phyloP scores from a whole-genome alignment of 441 rosid genomes.

The Adansonia grandidieri region DNA sequence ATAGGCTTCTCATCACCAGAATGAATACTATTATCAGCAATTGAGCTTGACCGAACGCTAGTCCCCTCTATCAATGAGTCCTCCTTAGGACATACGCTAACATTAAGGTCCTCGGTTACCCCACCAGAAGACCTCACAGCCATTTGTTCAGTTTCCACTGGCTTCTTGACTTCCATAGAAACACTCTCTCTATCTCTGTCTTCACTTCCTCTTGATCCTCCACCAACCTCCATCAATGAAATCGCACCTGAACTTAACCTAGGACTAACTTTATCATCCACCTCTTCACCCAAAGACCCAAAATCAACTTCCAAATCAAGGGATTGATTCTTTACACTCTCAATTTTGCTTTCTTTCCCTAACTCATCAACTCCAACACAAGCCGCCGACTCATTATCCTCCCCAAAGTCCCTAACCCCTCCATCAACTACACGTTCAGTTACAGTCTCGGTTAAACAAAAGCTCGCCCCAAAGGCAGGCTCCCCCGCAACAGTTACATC shows the following conservation, averaged over 20 bases:
- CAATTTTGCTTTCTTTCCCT: conserved; percentile 29
- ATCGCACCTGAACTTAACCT: conserved; percentile 26
- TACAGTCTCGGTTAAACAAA: conserved; percentile 44
- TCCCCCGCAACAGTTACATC: conserved; percentile 24
- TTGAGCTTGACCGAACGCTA: conserved; percentile 3
- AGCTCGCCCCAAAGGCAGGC: conserved; percentile 8
- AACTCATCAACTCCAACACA: conserved; percentile 12
- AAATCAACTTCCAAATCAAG: conserved; percentile 38
- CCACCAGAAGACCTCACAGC: conserved; percentile 27
- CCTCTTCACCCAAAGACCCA: conserved; percentile 29
- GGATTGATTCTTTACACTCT: conserved; percentile 31
- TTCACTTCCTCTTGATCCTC: neutral
- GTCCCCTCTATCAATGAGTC: neutral
- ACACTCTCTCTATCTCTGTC: conserved; percentile 26
- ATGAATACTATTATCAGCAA: conserved; percentile 2
- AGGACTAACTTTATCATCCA: neutral
- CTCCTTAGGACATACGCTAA: conserved; percentile 24
- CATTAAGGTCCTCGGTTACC: conserved; percentile 20
- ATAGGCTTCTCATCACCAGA: conserved; percentile 15
- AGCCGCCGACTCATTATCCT: conserved; percentile 4
- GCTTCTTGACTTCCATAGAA: conserved; percentile 22
- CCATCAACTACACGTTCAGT: conserved; percentile 27
- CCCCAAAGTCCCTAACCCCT: conserved; percentile 23
- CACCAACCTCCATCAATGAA: conserved; percentile 13
- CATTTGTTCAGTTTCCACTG: conserved; percentile 18